A percentile compares a stretch with the other conserved stretches of the same genome.
Evolutionary conservation across 2,329 filamentous ascomycete genomes (phyloP).

Genomic region (Blastomyces parvus): DNA sequence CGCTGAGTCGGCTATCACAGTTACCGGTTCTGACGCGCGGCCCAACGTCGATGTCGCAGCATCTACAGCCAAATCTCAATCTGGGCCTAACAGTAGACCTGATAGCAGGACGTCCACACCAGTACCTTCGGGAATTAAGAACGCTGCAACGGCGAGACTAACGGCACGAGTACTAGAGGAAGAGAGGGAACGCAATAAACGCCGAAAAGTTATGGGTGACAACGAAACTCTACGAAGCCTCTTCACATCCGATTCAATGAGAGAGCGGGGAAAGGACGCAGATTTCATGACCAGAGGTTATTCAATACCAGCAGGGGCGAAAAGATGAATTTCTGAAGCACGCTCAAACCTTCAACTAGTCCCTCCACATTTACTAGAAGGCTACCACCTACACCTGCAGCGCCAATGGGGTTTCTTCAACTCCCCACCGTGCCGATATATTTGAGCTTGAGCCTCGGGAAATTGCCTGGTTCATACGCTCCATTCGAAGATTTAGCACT

Average conservation of each 20-base stretch:
- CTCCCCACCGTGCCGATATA: not conserved
- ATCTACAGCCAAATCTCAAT: conserved; percentile 13
- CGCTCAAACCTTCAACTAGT: not conserved
- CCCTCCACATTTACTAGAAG: not conserved
- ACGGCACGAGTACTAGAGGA: conserved; percentile 81
- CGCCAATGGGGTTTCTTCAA: not conserved
- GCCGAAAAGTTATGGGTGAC: conserved; percentile 58
- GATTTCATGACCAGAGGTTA: conserved; percentile 54
- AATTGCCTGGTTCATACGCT: not conserved
- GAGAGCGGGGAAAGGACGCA: conserved; percentile 33
- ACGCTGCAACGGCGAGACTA: conserved; percentile 71
- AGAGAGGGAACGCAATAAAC: conserved; percentile 72
- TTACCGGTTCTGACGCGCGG: not conserved
- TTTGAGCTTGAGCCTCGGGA: not conserved
- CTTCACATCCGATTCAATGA: conserved; percentile 40
- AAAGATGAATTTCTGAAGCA: conserved; percentile 22
- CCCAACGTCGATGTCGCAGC: not conserved
- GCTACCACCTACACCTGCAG: not conserved
- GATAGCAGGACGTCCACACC: conserved; percentile 26
- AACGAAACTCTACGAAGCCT: conserved; percentile 49
- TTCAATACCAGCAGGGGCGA: conserved; percentile 40
- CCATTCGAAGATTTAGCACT: not conserved
- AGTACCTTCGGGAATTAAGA: conserved; percentile 61
- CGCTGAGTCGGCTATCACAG: conserved; percentile 27
- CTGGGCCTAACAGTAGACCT: conserved; percentile 19